Evolutionary conservation across 768 basidiomycete species (phyloP).

Genomic region (Boletus rubropictus): DNA sequence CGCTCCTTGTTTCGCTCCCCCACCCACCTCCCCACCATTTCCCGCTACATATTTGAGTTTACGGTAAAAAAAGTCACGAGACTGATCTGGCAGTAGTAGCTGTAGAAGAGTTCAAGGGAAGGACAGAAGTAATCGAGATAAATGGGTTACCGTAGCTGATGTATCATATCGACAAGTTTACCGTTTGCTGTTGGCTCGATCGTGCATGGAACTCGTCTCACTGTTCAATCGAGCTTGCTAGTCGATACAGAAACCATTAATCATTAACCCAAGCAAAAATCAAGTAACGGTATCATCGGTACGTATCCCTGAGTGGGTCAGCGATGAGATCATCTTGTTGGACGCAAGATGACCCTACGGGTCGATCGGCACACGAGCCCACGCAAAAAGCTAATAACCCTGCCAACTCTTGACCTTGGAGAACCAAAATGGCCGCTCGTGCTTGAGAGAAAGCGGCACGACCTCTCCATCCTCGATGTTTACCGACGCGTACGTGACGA

Average conservation of each 20-base stretch:
- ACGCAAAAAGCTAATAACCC: conserved; percentile 13
- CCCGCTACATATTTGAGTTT: conserved; percentile 19
- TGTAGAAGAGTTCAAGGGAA: conserved; percentile 25
- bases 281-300: background rate
- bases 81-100: conserved; percentile 26
- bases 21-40: background rate
- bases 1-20: conserved; percentile 10
- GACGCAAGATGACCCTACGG: background rate
- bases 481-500: conserved; percentile 69
- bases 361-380: background rate
- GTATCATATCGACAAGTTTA: conserved; percentile 25
- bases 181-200: background rate
- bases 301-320: background rate
- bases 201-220: no score
- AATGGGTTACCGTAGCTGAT: conserved; percentile 24
- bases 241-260: no score
- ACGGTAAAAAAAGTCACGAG: conserved; percentile 19
- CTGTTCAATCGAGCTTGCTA: background rate
- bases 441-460: conserved; percentile 63
- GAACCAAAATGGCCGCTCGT: conserved; percentile 92
- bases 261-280: background rate
- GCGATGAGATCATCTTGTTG: background rate
- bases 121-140: conserved; percentile 32
- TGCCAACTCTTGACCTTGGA: conserved; percentile 77
- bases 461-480: conserved; percentile 71